Evolutionary conservation across 78 protist species (phyloP).

Genomic region (Polysphondylium violaceum): DNA sequence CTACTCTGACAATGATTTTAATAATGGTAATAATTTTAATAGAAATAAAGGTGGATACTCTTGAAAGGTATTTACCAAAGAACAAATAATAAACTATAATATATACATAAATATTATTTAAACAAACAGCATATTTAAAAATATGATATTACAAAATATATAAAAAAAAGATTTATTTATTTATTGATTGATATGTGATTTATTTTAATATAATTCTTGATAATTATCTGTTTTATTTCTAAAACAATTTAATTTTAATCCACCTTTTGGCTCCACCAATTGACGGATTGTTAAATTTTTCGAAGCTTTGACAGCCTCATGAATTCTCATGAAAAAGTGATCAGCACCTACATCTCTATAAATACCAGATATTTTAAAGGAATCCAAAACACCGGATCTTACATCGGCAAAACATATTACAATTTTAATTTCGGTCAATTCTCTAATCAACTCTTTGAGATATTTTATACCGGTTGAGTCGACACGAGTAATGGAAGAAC

Average conservation of each 20-base stretch:
- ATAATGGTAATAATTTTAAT: no score
- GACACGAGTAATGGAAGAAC: slow-evolving; percentile 8
- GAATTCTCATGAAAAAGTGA: slow-evolving; percentile 27
- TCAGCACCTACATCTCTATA: slow-evolving; percentile 45
- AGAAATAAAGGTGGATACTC: background rate
- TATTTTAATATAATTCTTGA: slow-evolving; percentile 25
- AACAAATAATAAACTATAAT: background rate
- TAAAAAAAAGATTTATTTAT: background rate
- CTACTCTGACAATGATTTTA: no score
- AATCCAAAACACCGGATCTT: slow-evolving; percentile 6
- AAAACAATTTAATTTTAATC: slow-evolving; percentile 7
- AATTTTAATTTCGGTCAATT: background rate
- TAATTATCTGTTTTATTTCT: slow-evolving; percentile 5
- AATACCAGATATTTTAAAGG: slow-evolving; percentile 27
- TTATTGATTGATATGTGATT: no score
- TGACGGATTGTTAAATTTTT: slow-evolving; percentile 5
- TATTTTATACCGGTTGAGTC: slow-evolving; percentile 48
- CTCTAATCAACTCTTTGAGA: slow-evolving; percentile 23
- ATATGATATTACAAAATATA: background rate
- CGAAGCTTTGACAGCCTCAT: background rate
- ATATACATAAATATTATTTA: background rate
- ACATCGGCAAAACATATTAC: slow-evolving; percentile 34
- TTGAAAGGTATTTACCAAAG: background rate
- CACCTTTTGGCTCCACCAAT: slow-evolving; percentile 8
- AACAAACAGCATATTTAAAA: background rate